phyloP scores from a whole-genome alignment of 164 flowering plant species.

The Platanus orientalis region DNA sequence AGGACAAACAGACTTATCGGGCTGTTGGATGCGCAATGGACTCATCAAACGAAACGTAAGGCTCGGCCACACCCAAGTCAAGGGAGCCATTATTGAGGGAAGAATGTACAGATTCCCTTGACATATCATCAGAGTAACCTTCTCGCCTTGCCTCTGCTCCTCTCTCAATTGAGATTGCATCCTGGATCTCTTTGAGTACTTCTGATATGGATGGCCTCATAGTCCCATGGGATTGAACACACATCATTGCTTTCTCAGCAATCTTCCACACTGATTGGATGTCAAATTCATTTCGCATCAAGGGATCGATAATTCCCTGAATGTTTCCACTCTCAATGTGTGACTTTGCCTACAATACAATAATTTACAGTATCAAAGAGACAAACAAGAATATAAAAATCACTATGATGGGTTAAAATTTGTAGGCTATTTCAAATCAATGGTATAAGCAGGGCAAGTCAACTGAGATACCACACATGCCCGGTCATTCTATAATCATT shows the following conservation, averaged over 20 bases:
- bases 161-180: slow-evolving; percentile 74
- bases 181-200: slow-evolving; percentile 96
- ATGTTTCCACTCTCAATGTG: slow-evolving; percentile 91
- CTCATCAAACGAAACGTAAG: slow-evolving; percentile 55
- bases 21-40: slow-evolving; percentile 50
- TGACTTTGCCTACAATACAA: slow-evolving; percentile 60
- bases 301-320: slow-evolving; percentile 84
- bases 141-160: slow-evolving; percentile 42
- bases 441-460: neutral
- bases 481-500: no score
- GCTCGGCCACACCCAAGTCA: slow-evolving; percentile 48
- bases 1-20: slow-evolving; percentile 29
- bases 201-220: slow-evolving; percentile 95
- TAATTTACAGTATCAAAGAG: neutral
- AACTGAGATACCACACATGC: neutral
- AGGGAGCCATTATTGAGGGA: slow-evolving; percentile 47
- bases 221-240: slow-evolving; percentile 77
- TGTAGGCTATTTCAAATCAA: neutral
- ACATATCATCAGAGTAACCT: slow-evolving; percentile 55
- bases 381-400: neutral
- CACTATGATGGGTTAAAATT: neutral
- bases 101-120: slow-evolving; percentile 60
- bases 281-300: slow-evolving; percentile 51
- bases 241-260: slow-evolving; percentile 93
- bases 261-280: slow-evolving; percentile 97